Evolutionary conservation across 2,329 filamentous ascomycete species (phyloP).

Genomic region (Fusarium phyllophilum): DNA sequence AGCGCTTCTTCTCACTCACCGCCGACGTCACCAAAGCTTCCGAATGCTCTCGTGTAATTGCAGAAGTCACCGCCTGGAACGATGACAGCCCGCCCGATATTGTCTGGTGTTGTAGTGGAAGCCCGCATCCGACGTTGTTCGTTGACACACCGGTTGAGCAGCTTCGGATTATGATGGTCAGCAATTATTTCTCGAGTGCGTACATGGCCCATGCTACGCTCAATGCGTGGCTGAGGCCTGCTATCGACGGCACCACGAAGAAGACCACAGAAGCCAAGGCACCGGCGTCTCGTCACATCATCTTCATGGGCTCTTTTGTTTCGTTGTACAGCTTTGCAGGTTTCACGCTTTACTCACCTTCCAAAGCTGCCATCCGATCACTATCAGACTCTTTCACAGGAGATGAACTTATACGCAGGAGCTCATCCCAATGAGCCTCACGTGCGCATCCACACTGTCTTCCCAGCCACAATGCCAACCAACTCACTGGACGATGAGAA

Average conservation of each 20-base stretch:
- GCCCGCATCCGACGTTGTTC: constrained; percentile 29
- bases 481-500: constrained; percentile 31
- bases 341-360: constrained; percentile 26
- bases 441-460: constrained; percentile 24
- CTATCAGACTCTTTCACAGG: constrained; percentile 30
- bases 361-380: constrained; percentile 28
- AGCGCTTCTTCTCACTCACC: constrained; percentile 19
- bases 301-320: constrained; percentile 33
- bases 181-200: constrained; percentile 33
- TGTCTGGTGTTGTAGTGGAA: constrained; percentile 34
- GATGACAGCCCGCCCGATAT: not conserved
- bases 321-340: constrained; percentile 29
- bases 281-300: constrained; percentile 9
- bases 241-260: not conserved
- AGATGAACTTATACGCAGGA: constrained; percentile 31
- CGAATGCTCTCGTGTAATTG: constrained; percentile 17
- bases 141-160: constrained; percentile 29
- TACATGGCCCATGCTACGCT: constrained; percentile 32
- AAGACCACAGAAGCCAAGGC: not conserved
- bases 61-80: constrained; percentile 23
- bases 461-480: constrained; percentile 30
- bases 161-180: constrained; percentile 36
- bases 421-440: constrained; percentile 18
- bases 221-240: constrained; percentile 23
- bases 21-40: constrained; percentile 17